Conservation (phyloP, 2,329 filamentous ascomycete genomes). For the Neopestalotiopsis clavispora region DNA sequence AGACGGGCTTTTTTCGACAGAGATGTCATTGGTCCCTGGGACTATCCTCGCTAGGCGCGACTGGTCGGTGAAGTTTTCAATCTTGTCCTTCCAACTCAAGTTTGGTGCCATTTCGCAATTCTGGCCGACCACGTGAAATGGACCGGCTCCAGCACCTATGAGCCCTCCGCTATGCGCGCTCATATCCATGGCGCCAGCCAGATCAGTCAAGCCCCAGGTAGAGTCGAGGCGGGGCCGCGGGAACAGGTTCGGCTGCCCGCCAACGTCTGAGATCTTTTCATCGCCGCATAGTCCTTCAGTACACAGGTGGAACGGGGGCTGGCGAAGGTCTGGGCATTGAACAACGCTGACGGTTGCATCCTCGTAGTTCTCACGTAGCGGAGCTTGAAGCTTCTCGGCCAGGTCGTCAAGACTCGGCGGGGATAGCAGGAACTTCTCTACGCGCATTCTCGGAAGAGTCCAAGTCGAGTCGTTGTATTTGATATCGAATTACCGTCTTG, state of each 20-base stretch:
- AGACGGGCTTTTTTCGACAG: not conserved
- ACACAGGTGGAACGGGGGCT: not conserved
- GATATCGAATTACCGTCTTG: too few species aligned
- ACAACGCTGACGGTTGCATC: not conserved
- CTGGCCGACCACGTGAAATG: not conserved
- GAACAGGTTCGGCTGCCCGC: not conserved
- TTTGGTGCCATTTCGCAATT: constrained; percentile 7
- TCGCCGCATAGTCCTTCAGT: not conserved
- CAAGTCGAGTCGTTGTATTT: not conserved
- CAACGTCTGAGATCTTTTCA: not conserved
- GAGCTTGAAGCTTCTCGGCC: not conserved
- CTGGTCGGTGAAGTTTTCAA: not conserved
- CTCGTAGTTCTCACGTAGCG: not conserved
- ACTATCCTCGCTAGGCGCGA: not conserved
- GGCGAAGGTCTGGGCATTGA: not conserved
- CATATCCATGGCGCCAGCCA: constrained; percentile 3
- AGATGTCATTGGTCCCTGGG: not conserved
- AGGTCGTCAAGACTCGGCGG: not conserved
- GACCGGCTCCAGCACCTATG: constrained; percentile 3
- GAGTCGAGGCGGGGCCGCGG: not conserved
- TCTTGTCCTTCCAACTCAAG: not conserved
- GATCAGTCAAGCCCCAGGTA: not conserved
- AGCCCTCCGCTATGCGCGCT: not conserved
- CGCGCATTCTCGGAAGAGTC: not conserved
- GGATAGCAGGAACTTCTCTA: not conserved